These are phyloP conservation scores for Tricholoma sp. DNA, from an alignment of 768 basidiomycete species.

Conservation along the genomic window DNA sequence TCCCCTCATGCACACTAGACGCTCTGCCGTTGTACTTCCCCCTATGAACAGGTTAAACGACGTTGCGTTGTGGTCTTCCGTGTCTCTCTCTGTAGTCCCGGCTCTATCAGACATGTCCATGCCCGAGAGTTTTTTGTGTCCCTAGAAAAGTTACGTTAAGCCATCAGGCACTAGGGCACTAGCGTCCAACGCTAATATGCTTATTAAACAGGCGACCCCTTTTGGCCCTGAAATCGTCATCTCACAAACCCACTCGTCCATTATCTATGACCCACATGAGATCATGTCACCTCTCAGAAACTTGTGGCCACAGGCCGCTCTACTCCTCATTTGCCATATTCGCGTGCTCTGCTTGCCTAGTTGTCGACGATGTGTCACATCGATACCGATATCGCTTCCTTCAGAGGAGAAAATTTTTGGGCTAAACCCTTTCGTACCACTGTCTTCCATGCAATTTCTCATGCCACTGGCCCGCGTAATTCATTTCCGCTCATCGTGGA, in stretches of 20 bases:
- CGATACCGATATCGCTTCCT: too few species aligned
- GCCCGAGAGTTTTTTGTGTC: too few species aligned
- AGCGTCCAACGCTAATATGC: background rate
- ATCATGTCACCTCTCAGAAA: background rate
- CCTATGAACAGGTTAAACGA: background rate
- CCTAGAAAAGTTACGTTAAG: background rate
- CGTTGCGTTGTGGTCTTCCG: background rate
- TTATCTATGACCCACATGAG: background rate
- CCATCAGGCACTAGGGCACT: background rate
- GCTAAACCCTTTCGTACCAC: background rate
- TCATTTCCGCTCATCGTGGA: background rate
- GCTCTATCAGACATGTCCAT: too few species aligned
- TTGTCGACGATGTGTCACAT: background rate
- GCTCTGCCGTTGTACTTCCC: background rate
- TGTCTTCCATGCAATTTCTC: conserved; percentile 2
- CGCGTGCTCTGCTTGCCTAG: background rate
- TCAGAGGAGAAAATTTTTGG: background rate
- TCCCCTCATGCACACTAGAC: background rate
- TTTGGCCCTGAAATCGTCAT: background rate
- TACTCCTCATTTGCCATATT: background rate
- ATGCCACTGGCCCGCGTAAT: background rate
- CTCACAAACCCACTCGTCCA: background rate
- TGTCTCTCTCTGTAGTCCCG: background rate
- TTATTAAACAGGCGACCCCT: background rate
- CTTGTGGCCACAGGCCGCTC: background rate